Evolutionary conservation across 306 rosid species (phyloP).

Genomic region (Malus asiatica): DNA sequence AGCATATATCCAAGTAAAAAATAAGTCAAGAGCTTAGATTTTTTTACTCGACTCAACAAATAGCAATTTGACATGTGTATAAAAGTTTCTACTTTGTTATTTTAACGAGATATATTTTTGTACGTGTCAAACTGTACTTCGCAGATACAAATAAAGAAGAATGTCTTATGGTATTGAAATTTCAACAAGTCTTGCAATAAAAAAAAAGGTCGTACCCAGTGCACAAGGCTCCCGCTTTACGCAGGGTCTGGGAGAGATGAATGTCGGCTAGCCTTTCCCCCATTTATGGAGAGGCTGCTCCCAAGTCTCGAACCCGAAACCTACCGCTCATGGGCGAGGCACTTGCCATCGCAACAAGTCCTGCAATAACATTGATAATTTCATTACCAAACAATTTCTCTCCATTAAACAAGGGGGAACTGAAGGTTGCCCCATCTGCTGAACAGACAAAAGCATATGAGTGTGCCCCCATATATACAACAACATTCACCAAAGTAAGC

Average conservation of each 20-base stretch:
- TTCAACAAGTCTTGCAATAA: not conserved
- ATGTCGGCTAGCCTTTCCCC: too few species aligned
- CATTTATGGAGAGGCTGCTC: too few species aligned
- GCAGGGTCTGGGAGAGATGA: too few species aligned
- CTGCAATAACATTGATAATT: not conserved
- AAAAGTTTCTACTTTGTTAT: too few species aligned
- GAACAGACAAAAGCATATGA: conserved; percentile 29
- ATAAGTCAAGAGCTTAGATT: not conserved
- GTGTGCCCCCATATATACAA: conserved; percentile 39
- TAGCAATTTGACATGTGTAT: too few species aligned
- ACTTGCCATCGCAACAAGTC: too few species aligned
- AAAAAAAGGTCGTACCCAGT: too few species aligned
- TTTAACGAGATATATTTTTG: not conserved
- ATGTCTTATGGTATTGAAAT: not conserved
- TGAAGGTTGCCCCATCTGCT: conserved; percentile 17
- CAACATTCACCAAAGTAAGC: conserved; percentile 29
- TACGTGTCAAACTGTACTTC: too few species aligned
- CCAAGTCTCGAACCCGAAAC: too few species aligned
- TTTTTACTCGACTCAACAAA: not conserved
- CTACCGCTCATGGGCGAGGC: too few species aligned
- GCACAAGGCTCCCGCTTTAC: too few species aligned
- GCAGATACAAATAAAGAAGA: not conserved
- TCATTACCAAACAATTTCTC: not conserved
- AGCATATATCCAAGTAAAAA: not conserved
- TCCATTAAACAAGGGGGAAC: conserved; percentile 2